A percentile compares a stretch with the other conserved stretches of the same genome.
These are phyloP conservation scores for Dichotomocladium elegans DNA, from an alignment of 371 early-diverging fungal genomes.

Conservation along the genomic window DNA sequence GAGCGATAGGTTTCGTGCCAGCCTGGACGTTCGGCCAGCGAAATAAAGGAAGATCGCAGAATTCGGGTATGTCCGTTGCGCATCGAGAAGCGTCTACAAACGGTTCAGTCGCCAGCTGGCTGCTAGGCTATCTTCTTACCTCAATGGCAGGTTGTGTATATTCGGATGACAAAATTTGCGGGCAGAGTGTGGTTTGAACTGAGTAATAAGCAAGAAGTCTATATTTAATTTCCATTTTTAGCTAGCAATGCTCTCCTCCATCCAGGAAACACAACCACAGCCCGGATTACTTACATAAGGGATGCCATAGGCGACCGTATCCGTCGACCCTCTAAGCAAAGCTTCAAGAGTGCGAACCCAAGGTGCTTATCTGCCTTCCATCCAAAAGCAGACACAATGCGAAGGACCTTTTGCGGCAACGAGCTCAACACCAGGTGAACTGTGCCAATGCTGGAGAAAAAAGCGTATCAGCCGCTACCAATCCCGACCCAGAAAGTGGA, in stretches of 20 bases:
- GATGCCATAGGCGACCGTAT: conserved; percentile 63
- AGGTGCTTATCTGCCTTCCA: conserved; percentile 62
- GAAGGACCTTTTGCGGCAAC: conserved; percentile 57
- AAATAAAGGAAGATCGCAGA: conserved; percentile 64
- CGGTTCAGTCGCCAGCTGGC: neutral
- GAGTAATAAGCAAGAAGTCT: conserved; percentile 49
- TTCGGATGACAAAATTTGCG: conserved; percentile 37
- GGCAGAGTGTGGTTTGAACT: conserved; percentile 37
- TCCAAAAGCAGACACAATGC: conserved; percentile 59
- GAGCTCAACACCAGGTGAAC: conserved; percentile 58
- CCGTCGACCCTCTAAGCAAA: conserved; percentile 52
- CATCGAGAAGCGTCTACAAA: conserved; percentile 47
- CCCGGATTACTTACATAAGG: conserved; percentile 54
- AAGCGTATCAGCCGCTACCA: neutral
- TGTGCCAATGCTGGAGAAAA: conserved; percentile 51
- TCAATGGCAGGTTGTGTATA: conserved; percentile 56
- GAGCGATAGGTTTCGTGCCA: conserved; percentile 43
- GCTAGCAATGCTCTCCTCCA: no score
- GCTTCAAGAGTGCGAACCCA: conserved; percentile 55
- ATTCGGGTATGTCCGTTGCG: conserved; percentile 55
- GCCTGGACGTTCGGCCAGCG: conserved; percentile 54
- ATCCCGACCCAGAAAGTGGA: neutral
- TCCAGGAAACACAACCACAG: no score
- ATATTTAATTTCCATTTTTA: no score
- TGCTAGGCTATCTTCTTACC: conserved; percentile 20